A percentile compares a stretch with the other conserved stretches of the same genome.
These are phyloP conservation scores for Primulina eburnea DNA, from an alignment of 257 asterid species.

Conservation along the genomic window DNA sequence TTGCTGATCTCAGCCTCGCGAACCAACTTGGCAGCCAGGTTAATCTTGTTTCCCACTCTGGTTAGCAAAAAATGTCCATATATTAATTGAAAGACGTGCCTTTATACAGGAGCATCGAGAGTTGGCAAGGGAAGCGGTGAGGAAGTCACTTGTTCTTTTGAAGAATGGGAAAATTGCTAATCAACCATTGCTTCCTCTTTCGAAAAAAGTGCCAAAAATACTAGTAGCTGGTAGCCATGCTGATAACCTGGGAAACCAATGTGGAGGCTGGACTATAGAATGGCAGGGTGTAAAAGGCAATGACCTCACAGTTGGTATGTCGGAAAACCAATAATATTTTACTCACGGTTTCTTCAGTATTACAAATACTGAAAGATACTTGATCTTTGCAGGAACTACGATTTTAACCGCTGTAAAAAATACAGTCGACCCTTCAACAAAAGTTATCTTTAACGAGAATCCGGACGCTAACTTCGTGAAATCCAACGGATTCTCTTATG, in stretches of 20 bases:
- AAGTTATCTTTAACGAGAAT: slow-evolving; percentile 33
- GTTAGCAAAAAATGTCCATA: background rate
- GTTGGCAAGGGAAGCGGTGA: slow-evolving; percentile 61
- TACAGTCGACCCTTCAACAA: slow-evolving; percentile 47
- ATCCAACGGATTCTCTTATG: slow-evolving; percentile 41
- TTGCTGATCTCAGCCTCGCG: slow-evolving; percentile 35
- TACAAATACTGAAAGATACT: background rate
- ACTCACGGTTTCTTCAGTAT: background rate
- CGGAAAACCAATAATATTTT: background rate
- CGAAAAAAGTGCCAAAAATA: slow-evolving; percentile 39
- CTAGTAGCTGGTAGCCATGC: slow-evolving; percentile 62
- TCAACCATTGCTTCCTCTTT: slow-evolving; percentile 46
- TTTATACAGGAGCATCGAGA: slow-evolving; percentile 47
- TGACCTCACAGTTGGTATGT: slow-evolving; percentile 44
- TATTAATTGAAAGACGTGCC: background rate
- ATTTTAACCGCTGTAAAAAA: slow-evolving; percentile 44
- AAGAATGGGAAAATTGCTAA: slow-evolving; percentile 44
- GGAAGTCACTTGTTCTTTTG: slow-evolving; percentile 61
- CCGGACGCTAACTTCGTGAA: slow-evolving; percentile 33
- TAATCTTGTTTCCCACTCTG: background rate
- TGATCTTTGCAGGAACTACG: slow-evolving; percentile 47
- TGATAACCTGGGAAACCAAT: slow-evolving; percentile 56
- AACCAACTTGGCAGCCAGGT: slow-evolving; percentile 44
- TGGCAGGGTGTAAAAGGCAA: slow-evolving; percentile 63
- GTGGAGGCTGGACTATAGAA: slow-evolving; percentile 66